These are phyloP conservation scores for Hypoxylon rubiginosum DNA, from an alignment of 2,329 filamentous ascomycete genomes.

Conservation along the genomic window DNA sequence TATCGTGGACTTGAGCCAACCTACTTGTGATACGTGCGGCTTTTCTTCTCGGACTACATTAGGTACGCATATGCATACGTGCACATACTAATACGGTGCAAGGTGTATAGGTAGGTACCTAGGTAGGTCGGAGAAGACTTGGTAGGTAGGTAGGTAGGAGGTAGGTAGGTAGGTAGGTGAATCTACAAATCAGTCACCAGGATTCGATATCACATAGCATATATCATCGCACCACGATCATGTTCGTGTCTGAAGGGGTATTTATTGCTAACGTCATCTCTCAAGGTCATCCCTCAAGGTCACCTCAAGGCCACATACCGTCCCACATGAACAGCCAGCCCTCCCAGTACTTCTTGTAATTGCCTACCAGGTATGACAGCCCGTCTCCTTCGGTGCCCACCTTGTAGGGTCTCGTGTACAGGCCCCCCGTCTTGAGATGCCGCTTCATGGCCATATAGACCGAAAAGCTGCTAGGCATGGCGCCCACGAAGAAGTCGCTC, in stretches of 20 bases:
- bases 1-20: background rate
- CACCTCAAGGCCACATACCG: constrained; percentile 57
- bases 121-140: too few species aligned
- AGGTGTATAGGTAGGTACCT: background rate
- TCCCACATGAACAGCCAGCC: constrained; percentile 65
- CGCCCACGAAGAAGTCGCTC: constrained; percentile 58
- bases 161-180: too few species aligned
- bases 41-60: background rate
- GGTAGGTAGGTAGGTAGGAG: too few species aligned
- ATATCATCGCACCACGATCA: background rate
- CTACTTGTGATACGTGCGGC: too few species aligned
- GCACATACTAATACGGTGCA: too few species aligned
- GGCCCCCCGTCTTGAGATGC: constrained; percentile 56
- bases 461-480: constrained; percentile 63
- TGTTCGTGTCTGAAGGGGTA: background rate
- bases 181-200: too few species aligned
- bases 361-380: constrained; percentile 59
- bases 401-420: constrained; percentile 60
- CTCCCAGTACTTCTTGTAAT: constrained; percentile 61
- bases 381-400: constrained; percentile 59
- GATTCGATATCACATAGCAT: background rate
- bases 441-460: constrained; percentile 62
- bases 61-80: background rate
- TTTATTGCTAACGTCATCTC: constrained; percentile 2
- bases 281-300: constrained; percentile 45